Base-by-base conservation (phyloP, 768 basidiomycete genomes). In the Lactarius indigo region DNA sequence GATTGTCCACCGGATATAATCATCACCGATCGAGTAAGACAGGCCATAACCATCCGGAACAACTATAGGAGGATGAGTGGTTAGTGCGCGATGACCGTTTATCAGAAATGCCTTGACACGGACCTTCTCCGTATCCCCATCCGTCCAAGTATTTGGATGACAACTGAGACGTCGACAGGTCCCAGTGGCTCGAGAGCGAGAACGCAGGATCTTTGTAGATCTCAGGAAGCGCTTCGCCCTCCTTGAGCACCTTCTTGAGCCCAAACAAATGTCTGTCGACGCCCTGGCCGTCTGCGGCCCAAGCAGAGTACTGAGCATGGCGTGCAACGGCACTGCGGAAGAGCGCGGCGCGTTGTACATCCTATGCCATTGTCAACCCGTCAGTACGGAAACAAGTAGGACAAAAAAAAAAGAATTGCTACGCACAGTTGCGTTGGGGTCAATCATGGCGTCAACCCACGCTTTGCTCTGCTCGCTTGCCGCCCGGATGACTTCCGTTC, bases 71-170 rank as follows among this genome's bases (percentile, higher is more conserved):
- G 9, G 35, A 37, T 12, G 63, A 52, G 35, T 18, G 20, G 44
- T 52, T 18, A 35, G 37, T 18, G 37, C 35, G 20, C 28, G 26
- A 17, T 17, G 37, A 50, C 23, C n/a, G 35, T 12, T 20, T 47
- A 31, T 64, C 57, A 41, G 31, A 39, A 3, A 35, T 59, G 31
- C n/a, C 41, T 30, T n/a, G 64, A 7, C 28, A 76, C 83, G 70
- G 65, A 92, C 91, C 92, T 84, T 96, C 93, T 12, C 95, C 94
- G 74, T 98, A 98, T 18, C 96, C 97, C 96, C 96, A 98, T 26
- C 94, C 94, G 72, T 96, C 92, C 37, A 99, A 79, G 76, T 83
- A 95, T 58, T 81, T 82, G 55, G 86, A 89, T 58, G 88, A 89
- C 64, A 98, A 79, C 77, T 97, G 92, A 68, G 88, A 90, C n/a